Percentiles rank a stretch among this genome's conserved stretches.
Evolutionary conservation across 306 rosid species (phyloP).

Genomic region (Prunus armeniaca): DNA sequence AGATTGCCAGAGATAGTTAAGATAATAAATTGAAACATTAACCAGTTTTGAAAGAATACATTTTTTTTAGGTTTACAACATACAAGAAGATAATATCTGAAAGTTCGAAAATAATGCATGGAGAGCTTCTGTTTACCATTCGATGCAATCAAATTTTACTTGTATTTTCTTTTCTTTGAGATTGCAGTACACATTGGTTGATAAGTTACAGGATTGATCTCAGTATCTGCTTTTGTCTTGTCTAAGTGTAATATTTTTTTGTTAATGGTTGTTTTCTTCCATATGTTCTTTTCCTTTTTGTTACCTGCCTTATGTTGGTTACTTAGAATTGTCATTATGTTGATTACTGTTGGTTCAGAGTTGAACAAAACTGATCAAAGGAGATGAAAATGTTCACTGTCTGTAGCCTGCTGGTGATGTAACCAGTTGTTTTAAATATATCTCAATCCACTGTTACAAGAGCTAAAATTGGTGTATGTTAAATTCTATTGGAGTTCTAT

Average conservation of each 20-base stretch:
- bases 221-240: neutral
- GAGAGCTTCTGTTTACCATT: slow-evolving; percentile 23
- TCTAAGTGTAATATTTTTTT: neutral
- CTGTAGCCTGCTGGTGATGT: too few relatives aligned
- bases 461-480: too few relatives aligned
- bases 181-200: neutral
- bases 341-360: too few relatives aligned
- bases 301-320: too few relatives aligned
- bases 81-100: slow-evolving; percentile 15
- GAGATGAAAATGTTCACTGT: too few relatives aligned
- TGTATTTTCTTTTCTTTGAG: neutral
- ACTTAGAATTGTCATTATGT: too few relatives aligned
- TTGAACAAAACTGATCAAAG: too few relatives aligned
- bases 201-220: neutral
- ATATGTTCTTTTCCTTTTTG: too few relatives aligned
- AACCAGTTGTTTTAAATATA: too few relatives aligned
- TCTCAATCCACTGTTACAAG: too few relatives aligned
- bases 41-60: slow-evolving; percentile 19
- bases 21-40: neutral
- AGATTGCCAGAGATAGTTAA: slow-evolving; percentile 19
- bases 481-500: too few relatives aligned
- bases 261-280: too few relatives aligned
- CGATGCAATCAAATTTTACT: slow-evolving; percentile 13
- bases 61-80: slow-evolving; percentile 15
- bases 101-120: slow-evolving; percentile 27